phyloP scores from a whole-genome alignment of 2,329 filamentous ascomycete genomes.

The Microdochium nivale region DNA sequence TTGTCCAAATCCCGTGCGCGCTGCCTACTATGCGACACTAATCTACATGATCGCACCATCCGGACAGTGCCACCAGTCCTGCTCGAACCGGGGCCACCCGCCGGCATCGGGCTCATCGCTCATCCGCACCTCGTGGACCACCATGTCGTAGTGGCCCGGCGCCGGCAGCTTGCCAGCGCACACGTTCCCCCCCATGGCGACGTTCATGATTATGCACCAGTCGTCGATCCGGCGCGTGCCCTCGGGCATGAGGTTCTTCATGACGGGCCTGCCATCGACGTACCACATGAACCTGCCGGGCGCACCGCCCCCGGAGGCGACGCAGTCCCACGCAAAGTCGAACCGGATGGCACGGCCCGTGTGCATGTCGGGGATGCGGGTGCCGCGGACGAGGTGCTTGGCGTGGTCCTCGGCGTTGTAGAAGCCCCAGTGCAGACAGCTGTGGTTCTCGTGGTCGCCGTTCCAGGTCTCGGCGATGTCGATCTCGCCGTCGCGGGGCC shows the following conservation, averaged over 20 bases:
- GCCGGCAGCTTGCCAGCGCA: conserved; percentile 40
- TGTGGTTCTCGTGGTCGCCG: conserved; percentile 43
- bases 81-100: conserved; percentile 41
- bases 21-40: no score
- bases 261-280: conserved; percentile 46
- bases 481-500: conserved; percentile 51
- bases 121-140: conserved; percentile 43
- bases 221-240: conserved; percentile 47
- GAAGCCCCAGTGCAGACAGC: conserved; percentile 51
- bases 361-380: conserved; percentile 37
- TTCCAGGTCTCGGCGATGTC: conserved; percentile 57
- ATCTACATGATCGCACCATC: conserved; percentile 13
- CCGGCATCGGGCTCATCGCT: conserved; percentile 44
- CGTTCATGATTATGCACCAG: conserved; percentile 47
- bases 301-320: conserved; percentile 27
- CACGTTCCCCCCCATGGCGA: conserved; percentile 55
- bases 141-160: conserved; percentile 48
- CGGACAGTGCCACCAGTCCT: conserved; percentile 32
- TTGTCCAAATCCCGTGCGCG: no score
- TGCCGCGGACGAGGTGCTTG: conserved; percentile 48
- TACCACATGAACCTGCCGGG: conserved; percentile 45
- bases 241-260: conserved; percentile 43
- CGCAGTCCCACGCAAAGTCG: conserved; percentile 48
- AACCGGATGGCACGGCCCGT: conserved; percentile 36
- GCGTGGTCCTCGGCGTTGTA: conserved; percentile 42